Percentiles rank a stretch among this genome's conserved stretches.
phyloP scores from a whole-genome alignment of 2,329 filamentous ascomycete species.

The Aureobasidium mangrovei region DNA sequence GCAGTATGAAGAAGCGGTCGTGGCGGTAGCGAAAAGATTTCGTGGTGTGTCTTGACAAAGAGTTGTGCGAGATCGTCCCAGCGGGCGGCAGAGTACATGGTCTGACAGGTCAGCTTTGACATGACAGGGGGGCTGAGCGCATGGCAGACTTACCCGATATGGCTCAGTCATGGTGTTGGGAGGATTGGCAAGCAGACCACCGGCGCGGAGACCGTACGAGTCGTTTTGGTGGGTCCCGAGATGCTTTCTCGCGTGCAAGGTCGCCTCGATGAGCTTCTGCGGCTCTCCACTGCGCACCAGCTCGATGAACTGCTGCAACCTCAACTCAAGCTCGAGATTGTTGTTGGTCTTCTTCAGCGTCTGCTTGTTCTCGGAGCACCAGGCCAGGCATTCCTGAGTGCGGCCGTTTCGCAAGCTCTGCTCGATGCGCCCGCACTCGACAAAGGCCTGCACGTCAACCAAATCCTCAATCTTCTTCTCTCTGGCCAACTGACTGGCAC shows the following conservation, averaged over 20 bases:
- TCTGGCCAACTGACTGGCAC: slow-evolving; percentile 63
- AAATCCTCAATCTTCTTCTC: slow-evolving; percentile 71
- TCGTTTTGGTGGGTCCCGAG: slow-evolving; percentile 61
- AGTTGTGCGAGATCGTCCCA: slow-evolving; percentile 70
- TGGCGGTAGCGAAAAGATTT: slow-evolving; percentile 70
- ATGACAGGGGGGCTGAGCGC: no score
- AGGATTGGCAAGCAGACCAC: slow-evolving; percentile 69
- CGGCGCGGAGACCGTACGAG: slow-evolving; percentile 63
- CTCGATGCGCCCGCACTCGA: slow-evolving; percentile 69
- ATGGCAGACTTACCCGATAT: slow-evolving; percentile 43
- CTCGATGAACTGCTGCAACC: slow-evolving; percentile 92
- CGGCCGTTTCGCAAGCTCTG: slow-evolving; percentile 61
- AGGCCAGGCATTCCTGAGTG: slow-evolving; percentile 70
- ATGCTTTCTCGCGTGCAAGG: slow-evolving; percentile 73
- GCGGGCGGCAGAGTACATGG: slow-evolving; percentile 60
- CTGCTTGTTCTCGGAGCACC: slow-evolving; percentile 92
- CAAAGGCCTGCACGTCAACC: slow-evolving; percentile 83
- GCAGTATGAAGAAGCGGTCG: slow-evolving; percentile 84
- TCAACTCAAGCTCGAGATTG: slow-evolving; percentile 84
- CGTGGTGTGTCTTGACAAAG: slow-evolving; percentile 81
- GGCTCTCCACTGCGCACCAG: slow-evolving; percentile 61
- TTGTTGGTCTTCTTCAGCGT: slow-evolving; percentile 81
- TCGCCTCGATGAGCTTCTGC: slow-evolving; percentile 63
- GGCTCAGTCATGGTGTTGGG: slow-evolving; percentile 51
- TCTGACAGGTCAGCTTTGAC: slow-evolving; percentile 2